phyloP scores from a whole-genome alignment of 768 basidiomycete species.

The Trametes meyenii region DNA sequence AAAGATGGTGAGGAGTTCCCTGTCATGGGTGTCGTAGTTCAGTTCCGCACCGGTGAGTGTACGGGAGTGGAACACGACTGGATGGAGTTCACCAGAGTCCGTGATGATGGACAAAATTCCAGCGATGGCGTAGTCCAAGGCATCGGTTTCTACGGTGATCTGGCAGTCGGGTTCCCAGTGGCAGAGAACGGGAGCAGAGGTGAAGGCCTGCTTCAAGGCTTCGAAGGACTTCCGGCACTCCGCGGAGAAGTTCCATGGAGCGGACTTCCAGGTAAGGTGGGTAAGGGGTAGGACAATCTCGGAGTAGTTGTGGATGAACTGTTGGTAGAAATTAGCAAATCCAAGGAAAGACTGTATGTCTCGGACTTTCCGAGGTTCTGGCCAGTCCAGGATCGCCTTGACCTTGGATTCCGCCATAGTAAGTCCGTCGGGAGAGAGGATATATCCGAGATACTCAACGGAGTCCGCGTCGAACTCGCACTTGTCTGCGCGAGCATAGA shows the following conservation, averaged over 20 bases:
- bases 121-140: slow-evolving; percentile 28
- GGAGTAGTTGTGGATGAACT: slow-evolving; percentile 39
- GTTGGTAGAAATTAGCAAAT: slow-evolving; percentile 38
- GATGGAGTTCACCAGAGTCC: slow-evolving; percentile 29
- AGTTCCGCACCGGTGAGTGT: slow-evolving; percentile 36
- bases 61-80: slow-evolving; percentile 37
- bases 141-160: slow-evolving; percentile 26
- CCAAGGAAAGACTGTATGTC: slow-evolving; percentile 38
- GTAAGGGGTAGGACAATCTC: slow-evolving; percentile 37
- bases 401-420: slow-evolving; percentile 47
- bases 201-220: slow-evolving; percentile 31
- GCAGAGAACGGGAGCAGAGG: slow-evolving; percentile 23
- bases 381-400: slow-evolving; percentile 36
- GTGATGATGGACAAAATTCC: slow-evolving; percentile 24
- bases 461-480: slow-evolving; percentile 39
- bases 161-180: slow-evolving; percentile 25
- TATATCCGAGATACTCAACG: slow-evolving; percentile 48
- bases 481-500: slow-evolving; percentile 37
- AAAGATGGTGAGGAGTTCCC: slow-evolving; percentile 52
- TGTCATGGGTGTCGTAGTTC: slow-evolving; percentile 55
- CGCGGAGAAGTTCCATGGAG: slow-evolving; percentile 25
- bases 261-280: slow-evolving; percentile 32
- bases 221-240: slow-evolving; percentile 33
- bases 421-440: slow-evolving; percentile 37
- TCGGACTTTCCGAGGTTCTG: slow-evolving; percentile 26